These are phyloP conservation scores for Penicillium flavigenum DNA, from an alignment of 495 filamentous ascomycete genomes.

Conservation along the genomic window DNA sequence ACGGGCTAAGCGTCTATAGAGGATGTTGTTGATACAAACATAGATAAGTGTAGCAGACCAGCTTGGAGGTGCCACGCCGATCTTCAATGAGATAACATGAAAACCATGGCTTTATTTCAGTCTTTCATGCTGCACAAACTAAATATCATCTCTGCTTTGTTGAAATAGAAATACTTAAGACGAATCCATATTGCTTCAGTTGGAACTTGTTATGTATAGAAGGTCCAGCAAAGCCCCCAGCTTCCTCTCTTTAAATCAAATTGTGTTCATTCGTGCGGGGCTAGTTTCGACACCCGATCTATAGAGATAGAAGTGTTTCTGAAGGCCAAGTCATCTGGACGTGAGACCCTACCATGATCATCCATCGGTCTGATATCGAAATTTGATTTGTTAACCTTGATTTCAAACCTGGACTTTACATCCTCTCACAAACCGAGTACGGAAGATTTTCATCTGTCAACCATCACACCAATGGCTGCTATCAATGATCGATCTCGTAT, in stretches of 20 bases:
- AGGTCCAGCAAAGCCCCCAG: neutral
- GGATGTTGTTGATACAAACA: neutral
- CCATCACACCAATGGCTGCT: neutral
- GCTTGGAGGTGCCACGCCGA: neutral
- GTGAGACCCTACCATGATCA: neutral
- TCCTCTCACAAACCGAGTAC: neutral
- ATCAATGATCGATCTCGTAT: neutral
- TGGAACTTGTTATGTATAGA: neutral
- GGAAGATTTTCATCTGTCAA: neutral
- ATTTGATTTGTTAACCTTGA: neutral
- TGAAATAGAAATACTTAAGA: constrained; percentile 1
- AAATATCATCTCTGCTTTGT: neutral
- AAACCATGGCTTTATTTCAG: constrained; percentile 2
- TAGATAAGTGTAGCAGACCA: neutral
- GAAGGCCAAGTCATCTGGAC: neutral
- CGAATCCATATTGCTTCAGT: neutral
- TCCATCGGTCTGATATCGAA: neutral
- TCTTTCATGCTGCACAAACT: neutral
- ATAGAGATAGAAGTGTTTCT: neutral
- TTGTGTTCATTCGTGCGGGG: neutral
- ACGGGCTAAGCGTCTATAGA: neutral
- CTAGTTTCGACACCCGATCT: neutral
- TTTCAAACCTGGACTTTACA: neutral
- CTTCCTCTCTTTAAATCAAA: neutral
- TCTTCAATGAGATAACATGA: neutral